Evolutionary conservation across 2,329 filamentous ascomycete genomes (phyloP), one percentile per base, ranked within the genome.

Genomic region (Phaeoacremonium minimum): DNA sequence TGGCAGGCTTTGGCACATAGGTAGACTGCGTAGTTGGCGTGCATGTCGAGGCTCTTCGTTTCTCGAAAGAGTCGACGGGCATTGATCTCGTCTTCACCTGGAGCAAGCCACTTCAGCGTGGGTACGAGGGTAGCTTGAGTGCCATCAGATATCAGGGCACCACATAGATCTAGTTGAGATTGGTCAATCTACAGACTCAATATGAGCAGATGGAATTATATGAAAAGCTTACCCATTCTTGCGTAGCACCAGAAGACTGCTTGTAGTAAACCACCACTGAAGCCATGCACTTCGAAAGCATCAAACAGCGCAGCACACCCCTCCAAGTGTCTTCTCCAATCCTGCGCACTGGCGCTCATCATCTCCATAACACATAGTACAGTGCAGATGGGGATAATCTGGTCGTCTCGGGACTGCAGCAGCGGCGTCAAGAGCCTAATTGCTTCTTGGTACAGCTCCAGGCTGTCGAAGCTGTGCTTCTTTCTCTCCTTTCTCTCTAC

Each of bases 231-330:
- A 69, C 66, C 66, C 72, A 79, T 79, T 31, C 74, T 62, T 2
- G 71, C 72, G 47, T 73, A 78, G 43, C 72, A 77, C 75, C 75
- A 79, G 41, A 78, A 79, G 0, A 77, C 59, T 1, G 74, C 71
- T 49, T 75, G 72, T 6, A 71, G 51, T 14, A 77, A 48, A 0
- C 73, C 73, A 3, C 69, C 67, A 15, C 63, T 66, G 33, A 75
- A 72, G 0, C 74, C 74, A 30, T 73, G 64, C n/a, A 77, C 67
- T 8, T 63, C 68, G 33, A 72, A 66, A 0, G 71, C 64, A 42
- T 71, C 65, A 30, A 79, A 71, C 4, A 80, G 55, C 3, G 69
- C 69, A 4, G 75, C 73, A 41, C 73, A 78, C 1, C 75, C 75
- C 36, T 79, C 75, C 3, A 79, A 55, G 45, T 80, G 75, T 8